Evolutionary conservation across 805 yeast species (phyloP), one percentile per base, ranked within the genome.

Genomic region (Pichia kluyveri): DNA sequence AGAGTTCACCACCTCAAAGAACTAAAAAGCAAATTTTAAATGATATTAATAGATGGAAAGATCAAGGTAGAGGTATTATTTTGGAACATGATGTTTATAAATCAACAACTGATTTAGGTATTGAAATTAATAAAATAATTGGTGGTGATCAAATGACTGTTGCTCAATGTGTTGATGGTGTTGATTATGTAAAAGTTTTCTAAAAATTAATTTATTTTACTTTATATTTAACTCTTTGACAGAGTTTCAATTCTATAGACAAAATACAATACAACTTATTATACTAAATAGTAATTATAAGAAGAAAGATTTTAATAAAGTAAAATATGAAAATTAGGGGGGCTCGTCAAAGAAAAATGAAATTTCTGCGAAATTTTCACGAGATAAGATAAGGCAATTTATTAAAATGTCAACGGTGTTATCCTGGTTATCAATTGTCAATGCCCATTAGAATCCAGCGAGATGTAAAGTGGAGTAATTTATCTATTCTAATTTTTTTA

Each of bases 81-180:
- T 73, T 91, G 47, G 97, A 90, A 57, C 98, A 91, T 62, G 99
- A 91, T 65, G 83, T 83, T 7, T 69, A 80, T 28, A 60, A 65
- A 10, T 71, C 69, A 38, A 86, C 95, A 0, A 91, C 86, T 5
- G 71, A 80, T 53, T 77, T 80, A 10, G 98, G 80, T 0, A 67
- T 82, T 40, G 76, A 78, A 36, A 71, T 86, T 14, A 62, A 71
- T 48, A 70, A 73, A 5, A 68, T 86, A 5, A 57, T 85, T 38
- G 83, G 83, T 0, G 57, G 65, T 10, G 70, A 76, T 41, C 96
- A 87, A 60, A 52, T 82, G 62, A 86, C 93, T 0, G 88, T 85
- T 15, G 87, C 93, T 0, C 75, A 83, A 60, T 87, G 95, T 61
- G 87, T 76, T 18, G 79, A 77, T 37, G 87, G 90, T 2, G 67